Evolutionary conservation across 2,329 filamentous ascomycete species (phyloP).

Genomic region (Byssochlamys sp.): DNA sequence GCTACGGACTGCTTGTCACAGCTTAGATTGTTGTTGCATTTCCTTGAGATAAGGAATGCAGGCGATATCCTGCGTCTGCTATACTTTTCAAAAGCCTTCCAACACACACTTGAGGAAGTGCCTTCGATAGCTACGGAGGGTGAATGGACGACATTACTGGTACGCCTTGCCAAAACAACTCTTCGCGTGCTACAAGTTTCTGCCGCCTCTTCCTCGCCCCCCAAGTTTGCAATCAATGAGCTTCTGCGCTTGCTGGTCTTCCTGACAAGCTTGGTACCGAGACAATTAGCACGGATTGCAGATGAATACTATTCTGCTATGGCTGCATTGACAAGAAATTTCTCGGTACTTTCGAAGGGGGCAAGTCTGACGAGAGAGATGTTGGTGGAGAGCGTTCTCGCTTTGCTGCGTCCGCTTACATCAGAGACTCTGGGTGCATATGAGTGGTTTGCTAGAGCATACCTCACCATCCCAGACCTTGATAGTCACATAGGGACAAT

Average conservation of each 20-base stretch:
- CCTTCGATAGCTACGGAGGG: constrained; percentile 29
- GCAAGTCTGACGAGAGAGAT: constrained; percentile 16
- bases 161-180: constrained; percentile 28
- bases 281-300: constrained; percentile 29
- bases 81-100: constrained; percentile 36
- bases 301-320: constrained; percentile 32
- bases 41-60: constrained; percentile 46
- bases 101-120: constrained; percentile 28
- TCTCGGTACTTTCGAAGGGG: constrained; percentile 9
- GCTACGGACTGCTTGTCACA: constrained; percentile 38
- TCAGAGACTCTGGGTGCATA: constrained; percentile 37
- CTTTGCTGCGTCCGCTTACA: constrained; percentile 34
- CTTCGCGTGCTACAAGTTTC: constrained; percentile 23
- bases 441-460: constrained; percentile 35
- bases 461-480: constrained; percentile 38
- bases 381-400: constrained; percentile 28
- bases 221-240: constrained; percentile 17
- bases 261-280: constrained; percentile 31
- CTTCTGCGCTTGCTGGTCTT: constrained; percentile 28
- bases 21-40: constrained; percentile 59
- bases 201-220: constrained; percentile 12
- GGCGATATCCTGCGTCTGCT: constrained; percentile 32
- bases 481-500: constrained; percentile 28
- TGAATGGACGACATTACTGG: constrained; percentile 32
- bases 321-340: constrained; percentile 23